Evolutionary conservation across 2,329 filamentous ascomycete species (phyloP).

Genomic region (Hysterium pulicare): DNA sequence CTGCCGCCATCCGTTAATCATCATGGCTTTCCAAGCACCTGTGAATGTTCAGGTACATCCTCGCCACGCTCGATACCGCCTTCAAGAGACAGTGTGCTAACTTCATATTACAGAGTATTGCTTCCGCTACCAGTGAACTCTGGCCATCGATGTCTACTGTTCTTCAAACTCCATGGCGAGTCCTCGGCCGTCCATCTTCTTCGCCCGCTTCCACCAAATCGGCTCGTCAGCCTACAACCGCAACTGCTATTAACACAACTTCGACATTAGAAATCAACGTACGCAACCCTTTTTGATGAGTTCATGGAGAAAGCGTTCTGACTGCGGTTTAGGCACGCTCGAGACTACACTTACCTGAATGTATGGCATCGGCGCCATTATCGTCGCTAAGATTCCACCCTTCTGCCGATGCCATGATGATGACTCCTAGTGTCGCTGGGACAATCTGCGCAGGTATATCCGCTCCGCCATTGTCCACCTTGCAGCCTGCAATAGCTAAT

Average conservation of each 20-base stretch:
- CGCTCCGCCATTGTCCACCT: neutral
- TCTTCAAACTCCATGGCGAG: constrained; percentile 34
- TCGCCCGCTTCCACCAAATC: constrained; percentile 19
- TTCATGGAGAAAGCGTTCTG: constrained; percentile 4
- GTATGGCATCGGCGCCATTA: constrained; percentile 19
- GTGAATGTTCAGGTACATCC: constrained; percentile 46
- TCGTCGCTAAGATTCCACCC: constrained; percentile 17
- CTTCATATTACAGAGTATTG: constrained; percentile 42
- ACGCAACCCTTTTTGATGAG: neutral
- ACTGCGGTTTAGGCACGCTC: constrained; percentile 12
- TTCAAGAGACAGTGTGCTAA: constrained; percentile 15
- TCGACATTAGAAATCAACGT: constrained; percentile 5
- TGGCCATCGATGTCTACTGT: constrained; percentile 40
- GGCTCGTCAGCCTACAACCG: constrained; percentile 12
- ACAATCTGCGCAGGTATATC: constrained; percentile 21
- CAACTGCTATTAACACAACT: constrained; percentile 7
- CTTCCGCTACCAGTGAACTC: constrained; percentile 35
- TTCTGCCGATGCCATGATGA: constrained; percentile 9
- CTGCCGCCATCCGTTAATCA: constrained; percentile 26
- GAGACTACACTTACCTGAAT: constrained; percentile 16
- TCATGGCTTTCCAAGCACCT: constrained; percentile 53
- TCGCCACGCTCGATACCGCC: constrained; percentile 23
- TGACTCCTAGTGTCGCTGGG: constrained; percentile 13
- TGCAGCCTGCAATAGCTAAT: constrained; percentile 7
- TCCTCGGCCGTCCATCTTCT: constrained; percentile 18